These are phyloP conservation scores for Mucor lusitanicus DNA, from an alignment of 371 early-diverging fungal species.

Conservation along the genomic window DNA sequence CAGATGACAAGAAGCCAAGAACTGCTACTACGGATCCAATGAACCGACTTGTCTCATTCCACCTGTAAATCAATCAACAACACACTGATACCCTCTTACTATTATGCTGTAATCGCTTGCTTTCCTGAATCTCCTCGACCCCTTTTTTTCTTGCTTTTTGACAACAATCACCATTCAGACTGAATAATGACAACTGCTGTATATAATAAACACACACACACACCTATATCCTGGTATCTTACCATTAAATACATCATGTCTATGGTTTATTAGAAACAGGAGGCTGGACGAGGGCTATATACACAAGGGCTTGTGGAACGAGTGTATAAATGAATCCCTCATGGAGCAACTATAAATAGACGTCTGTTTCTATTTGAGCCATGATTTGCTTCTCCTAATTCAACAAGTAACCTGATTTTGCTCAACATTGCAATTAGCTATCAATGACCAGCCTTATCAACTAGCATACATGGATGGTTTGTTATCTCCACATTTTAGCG, in stretches of 20 bases:
- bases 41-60: conserved; percentile 23
- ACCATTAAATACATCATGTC: neutral
- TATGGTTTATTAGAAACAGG: neutral
- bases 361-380: neutral
- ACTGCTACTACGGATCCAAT: conserved; percentile 18
- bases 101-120: neutral
- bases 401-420: neutral
- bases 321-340: neutral
- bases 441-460: neutral
- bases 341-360: neutral
- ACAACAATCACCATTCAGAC: neutral
- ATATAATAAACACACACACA: neutral
- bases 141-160: neutral
- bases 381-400: neutral
- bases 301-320: neutral
- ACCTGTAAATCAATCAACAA: conserved; percentile 6
- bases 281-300: neutral
- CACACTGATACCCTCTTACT: neutral
- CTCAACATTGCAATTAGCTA: neutral
- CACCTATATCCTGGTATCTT: neutral
- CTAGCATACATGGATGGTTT: neutral
- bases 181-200: neutral
- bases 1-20: neutral
- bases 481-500: neutral
- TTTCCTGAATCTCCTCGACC: neutral